Evolutionary conservation across 768 basidiomycete genomes (phyloP), one percentile per base, ranked within the genome.

Genomic region (Amanita exitialis): DNA sequence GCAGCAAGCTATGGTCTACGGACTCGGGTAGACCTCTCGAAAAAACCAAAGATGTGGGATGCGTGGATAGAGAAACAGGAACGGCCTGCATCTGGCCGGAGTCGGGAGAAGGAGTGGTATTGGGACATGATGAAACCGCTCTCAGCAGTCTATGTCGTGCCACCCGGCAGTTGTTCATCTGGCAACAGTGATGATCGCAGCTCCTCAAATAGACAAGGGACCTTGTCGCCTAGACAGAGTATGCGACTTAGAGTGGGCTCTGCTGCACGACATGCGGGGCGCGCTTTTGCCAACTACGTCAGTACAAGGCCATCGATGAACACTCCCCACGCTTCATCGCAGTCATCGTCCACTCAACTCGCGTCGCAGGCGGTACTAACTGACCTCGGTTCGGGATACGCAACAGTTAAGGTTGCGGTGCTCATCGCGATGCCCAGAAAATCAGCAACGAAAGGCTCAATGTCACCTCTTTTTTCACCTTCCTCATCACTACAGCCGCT

Each of bases 21-120:
- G n/a, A 48, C 57, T 27, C 58, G 62, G 21, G 65, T 73, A 28
- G 74, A 77, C 57, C 56, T 73, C 16, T 66, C 65, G 21, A 69
- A 70, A 57, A 76, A 74, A 54, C 79, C 79, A 9, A 57, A 57
- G 37, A 59, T 80, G 60, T 78, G 69, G 68, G 75, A 79, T 34
- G 70, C 73, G 7, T 70, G 57, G 56, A 46, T 48, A 48, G 39
- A 43, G 37, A 51, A 34, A 16, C 30, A 25, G 44, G 46, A 53
- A 28, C 16, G 38, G 30, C 53, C 21, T 21, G 9, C 36, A 36
- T 38, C 34, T 46, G 52, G 52, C 6, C 27, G 37, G 10, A 47
- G 52, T 6, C 27, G 44, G 32, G 52, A 42, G 16, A 46, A 47
- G 52, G 46, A 53, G 36, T 46, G 44, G 52, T 47, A 46, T 35